Percentiles rank a stretch among this genome's conserved stretches.
These are phyloP conservation scores for Naganishia kalamii DNA, from an alignment of 768 basidiomycete genomes.

Conservation along the genomic window DNA sequence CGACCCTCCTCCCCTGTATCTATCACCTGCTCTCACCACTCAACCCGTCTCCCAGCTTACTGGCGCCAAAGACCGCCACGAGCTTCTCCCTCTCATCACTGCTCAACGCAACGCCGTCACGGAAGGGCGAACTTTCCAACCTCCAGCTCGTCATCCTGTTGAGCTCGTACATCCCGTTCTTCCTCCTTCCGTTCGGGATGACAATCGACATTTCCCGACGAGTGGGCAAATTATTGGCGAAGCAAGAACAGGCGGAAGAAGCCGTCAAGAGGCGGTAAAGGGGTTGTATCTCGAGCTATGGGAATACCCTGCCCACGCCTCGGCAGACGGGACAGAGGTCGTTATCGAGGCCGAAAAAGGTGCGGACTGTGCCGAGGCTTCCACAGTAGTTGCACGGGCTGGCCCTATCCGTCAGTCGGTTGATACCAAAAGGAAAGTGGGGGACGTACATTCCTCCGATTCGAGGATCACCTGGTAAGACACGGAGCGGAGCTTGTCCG, in stretches of 20 bases:
- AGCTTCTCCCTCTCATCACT: neutral
- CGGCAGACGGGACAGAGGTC: slow-evolving; percentile 3
- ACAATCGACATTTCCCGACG: slow-evolving; percentile 59
- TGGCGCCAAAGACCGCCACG: neutral
- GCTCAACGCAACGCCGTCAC: slow-evolving; percentile 1
- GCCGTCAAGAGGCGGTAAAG: neutral
- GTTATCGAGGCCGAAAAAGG: slow-evolving; percentile 17
- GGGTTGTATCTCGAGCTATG: neutral
- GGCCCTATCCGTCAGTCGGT: neutral
- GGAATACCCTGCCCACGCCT: slow-evolving; percentile 8
- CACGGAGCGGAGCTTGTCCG: neutral
- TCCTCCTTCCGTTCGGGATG: slow-evolving; percentile 65
- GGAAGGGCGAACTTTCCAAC: slow-evolving; percentile 47
- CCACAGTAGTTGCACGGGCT: neutral
- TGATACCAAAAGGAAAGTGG: neutral
- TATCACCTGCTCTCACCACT: slow-evolving; percentile 57
- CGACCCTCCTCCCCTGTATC: slow-evolving; percentile 70
- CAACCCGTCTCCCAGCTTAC: slow-evolving; percentile 46
- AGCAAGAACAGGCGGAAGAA: neutral
- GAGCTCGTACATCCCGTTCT: slow-evolving; percentile 68
- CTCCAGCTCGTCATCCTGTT: slow-evolving; percentile 58
- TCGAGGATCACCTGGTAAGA: slow-evolving; percentile 15
- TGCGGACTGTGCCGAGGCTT: neutral
- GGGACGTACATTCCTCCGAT: slow-evolving; percentile 15
- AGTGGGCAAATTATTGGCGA: slow-evolving; percentile 24